These are phyloP conservation scores for Pinus tabuliformis DNA, from an alignment of 75 land plant species.

Conservation along the genomic window DNA sequence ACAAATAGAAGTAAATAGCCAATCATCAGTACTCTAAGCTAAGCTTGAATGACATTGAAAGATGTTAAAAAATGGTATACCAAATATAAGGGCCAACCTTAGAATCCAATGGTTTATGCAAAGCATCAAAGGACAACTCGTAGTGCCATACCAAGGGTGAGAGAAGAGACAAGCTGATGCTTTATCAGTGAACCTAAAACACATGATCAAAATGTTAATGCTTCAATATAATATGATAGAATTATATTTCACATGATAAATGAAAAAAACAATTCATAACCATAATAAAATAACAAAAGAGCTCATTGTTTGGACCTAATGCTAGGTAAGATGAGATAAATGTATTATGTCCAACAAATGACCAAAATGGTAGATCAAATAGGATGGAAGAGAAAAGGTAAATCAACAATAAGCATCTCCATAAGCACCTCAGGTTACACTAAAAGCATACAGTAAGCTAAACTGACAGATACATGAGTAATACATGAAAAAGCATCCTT, in stretches of 20 bases:
- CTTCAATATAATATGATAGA: background rate
- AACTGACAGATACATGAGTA: too few species aligned
- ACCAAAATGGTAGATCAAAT: too few species aligned
- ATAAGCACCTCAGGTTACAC: too few species aligned
- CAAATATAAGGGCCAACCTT: conserved; percentile 43
- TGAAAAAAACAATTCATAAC: background rate
- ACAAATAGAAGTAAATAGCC: conserved; percentile 10
- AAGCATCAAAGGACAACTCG: conserved; percentile 78
- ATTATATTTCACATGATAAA: background rate
- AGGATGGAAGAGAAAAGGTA: too few species aligned
- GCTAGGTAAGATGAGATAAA: background rate
- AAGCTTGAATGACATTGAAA: background rate
- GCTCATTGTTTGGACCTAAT: too few species aligned
- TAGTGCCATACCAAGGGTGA: conserved; percentile 82
- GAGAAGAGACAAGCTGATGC: conserved; percentile 80
- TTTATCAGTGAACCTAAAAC: conserved; percentile 80
- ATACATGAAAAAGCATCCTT: too few species aligned
- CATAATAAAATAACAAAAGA: background rate
- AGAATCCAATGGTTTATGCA: conserved; percentile 87
- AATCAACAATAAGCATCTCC: too few species aligned
- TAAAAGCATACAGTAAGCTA: too few species aligned
- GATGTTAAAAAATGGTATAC: background rate
- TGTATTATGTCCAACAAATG: too few species aligned
- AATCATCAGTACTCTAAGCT: background rate
- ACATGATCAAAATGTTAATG: background rate